A percentile compares a stretch with the other conserved stretches of the same genome.
Conservation (phyloP, 352 stramenopile genomes). For the Phytopythium kandeliae region DNA sequence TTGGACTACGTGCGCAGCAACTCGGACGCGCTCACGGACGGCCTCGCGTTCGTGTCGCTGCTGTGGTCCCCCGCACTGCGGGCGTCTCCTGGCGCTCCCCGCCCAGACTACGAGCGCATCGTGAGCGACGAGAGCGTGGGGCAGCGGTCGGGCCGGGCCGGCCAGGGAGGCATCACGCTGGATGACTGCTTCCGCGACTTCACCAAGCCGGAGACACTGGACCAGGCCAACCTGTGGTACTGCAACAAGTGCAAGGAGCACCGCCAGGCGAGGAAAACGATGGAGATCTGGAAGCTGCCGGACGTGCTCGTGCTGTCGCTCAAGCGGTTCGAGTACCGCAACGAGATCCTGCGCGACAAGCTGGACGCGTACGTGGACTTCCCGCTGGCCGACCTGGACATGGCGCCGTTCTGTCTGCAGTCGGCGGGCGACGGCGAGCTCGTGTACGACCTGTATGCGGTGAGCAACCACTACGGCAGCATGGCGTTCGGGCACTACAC, state of each 20-base stretch:
- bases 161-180: constrained; percentile 42
- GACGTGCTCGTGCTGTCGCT: constrained; percentile 83
- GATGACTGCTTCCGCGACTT: constrained; percentile 86
- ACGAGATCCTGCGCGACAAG: constrained; percentile 78
- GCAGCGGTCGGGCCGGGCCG: constrained; percentile 11
- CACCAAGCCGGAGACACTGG: constrained; percentile 71
- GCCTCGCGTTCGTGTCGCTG: constrained; percentile 48
- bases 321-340: constrained; percentile 88
- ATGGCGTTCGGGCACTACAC: constrained; percentile 92
- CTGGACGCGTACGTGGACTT: constrained; percentile 85
- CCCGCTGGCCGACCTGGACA: constrained; percentile 76
- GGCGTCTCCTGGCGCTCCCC: constrained; percentile 25
- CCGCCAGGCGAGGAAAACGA: constrained; percentile 66
- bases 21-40: constrained; percentile 27
- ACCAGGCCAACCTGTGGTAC: constrained; percentile 85
- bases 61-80: constrained; percentile 47
- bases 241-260: constrained; percentile 77
- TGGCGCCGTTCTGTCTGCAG: constrained; percentile 76
- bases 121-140: constrained; percentile 47
- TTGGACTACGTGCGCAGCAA: constrained; percentile 41
- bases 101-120: constrained; percentile 48
- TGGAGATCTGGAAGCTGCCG: constrained; percentile 78
- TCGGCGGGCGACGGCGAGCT: constrained; percentile 34
- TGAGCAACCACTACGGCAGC: constrained; percentile 88
- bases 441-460: constrained; percentile 84